These are phyloP conservation scores for Pseudogymnoascus sp. DNA, from an alignment of 2,329 filamentous ascomycete genomes.

Conservation along the genomic window DNA sequence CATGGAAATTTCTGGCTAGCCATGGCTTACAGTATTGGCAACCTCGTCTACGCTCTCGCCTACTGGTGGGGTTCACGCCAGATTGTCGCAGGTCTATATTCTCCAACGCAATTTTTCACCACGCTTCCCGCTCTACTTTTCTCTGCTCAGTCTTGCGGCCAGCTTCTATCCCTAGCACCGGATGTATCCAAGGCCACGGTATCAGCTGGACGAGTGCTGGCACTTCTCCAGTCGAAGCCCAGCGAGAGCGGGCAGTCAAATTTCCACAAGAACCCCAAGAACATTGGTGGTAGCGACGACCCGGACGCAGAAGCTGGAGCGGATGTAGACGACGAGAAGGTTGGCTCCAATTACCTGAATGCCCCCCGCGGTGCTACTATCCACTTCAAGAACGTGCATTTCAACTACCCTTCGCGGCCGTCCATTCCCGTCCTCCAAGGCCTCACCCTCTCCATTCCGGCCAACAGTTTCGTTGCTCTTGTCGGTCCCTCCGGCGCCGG, in stretches of 20 bases:
- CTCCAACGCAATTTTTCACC: constrained; percentile 63
- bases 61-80: constrained; percentile 74
- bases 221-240: constrained; percentile 35
- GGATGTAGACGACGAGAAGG: constrained; percentile 16
- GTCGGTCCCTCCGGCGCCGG: constrained; percentile 93
- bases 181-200: constrained; percentile 61
- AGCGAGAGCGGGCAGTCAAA: constrained; percentile 13
- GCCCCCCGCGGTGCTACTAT: constrained; percentile 28
- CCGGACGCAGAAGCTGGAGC: constrained; percentile 27
- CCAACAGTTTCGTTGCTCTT: constrained; percentile 71
- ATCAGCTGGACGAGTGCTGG: constrained; percentile 50
- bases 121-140: constrained; percentile 64
- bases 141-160: constrained; percentile 63
- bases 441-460: constrained; percentile 46
- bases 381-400: constrained; percentile 49
- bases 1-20: constrained; percentile 52
- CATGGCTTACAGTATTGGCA: constrained; percentile 43
- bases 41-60: constrained; percentile 63
- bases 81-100: constrained; percentile 56
- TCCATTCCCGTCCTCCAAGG: constrained; percentile 48
- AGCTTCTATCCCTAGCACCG: constrained; percentile 66
- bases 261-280: constrained; percentile 17
- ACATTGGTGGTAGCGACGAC: constrained; percentile 28
- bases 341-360: constrained; percentile 28
- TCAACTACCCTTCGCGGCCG: constrained; percentile 56